These are phyloP conservation scores for Trametes meyenii DNA, from an alignment of 768 basidiomycete genomes.

Conservation along the genomic window DNA sequence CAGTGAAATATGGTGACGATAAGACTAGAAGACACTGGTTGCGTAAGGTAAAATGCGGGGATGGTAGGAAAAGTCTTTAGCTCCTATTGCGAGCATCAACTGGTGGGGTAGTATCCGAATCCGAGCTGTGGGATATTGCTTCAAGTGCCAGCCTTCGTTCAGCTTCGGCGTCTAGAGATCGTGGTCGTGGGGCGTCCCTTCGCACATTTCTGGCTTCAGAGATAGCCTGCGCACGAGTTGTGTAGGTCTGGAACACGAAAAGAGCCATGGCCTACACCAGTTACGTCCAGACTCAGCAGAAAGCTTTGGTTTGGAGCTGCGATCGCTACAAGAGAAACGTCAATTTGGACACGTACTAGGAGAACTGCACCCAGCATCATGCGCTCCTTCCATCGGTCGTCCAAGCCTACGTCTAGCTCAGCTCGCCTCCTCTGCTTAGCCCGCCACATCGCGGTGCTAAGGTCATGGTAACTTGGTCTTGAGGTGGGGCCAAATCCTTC, in stretches of 20 bases:
- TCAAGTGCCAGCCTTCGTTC: no score
- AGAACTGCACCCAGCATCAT: slow-evolving; percentile 58
- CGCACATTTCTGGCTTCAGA: slow-evolving; percentile 11
- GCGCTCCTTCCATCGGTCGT: slow-evolving; percentile 71
- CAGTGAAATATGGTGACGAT: no score
- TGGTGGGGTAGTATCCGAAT: no score
- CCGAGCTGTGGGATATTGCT: no score
- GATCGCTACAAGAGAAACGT: no score
- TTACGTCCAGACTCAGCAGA: not conserved
- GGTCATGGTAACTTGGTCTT: slow-evolving; percentile 27
- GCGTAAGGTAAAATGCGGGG: no score
- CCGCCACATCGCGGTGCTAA: slow-evolving; percentile 45
- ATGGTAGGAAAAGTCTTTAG: no score
- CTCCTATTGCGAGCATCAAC: no score
- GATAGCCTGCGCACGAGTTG: slow-evolving; percentile 28
- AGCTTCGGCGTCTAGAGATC: no score
- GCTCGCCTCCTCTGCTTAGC: slow-evolving; percentile 36
- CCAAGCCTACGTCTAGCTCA: slow-evolving; percentile 52
- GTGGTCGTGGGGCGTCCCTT: not conserved
- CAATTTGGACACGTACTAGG: slow-evolving; percentile 41
- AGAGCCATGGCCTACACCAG: slow-evolving; percentile 25
- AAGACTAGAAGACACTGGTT: no score
- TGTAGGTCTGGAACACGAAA: slow-evolving; percentile 32
- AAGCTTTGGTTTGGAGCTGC: slow-evolving; percentile 5
- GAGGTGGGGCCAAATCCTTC: slow-evolving; percentile 1